Base-by-base conservation (phyloP, 345 rosid genomes). In the Eucalyptus sideroxylon region DNA sequence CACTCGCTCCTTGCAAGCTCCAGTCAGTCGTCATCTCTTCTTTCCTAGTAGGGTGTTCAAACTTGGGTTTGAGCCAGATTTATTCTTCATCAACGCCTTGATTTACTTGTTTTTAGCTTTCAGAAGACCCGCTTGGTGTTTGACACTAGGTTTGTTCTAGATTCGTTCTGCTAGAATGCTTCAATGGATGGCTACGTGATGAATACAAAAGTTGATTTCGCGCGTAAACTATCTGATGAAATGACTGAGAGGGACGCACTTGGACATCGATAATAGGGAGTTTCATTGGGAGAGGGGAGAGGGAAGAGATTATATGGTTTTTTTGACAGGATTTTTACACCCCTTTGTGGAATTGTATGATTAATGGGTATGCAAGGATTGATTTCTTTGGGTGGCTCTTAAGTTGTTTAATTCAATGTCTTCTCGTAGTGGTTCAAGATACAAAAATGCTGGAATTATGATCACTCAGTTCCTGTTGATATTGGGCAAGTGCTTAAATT, bases 301-400 rank as follows among this genome's bases (percentile, higher is more conserved):
- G 89, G 89, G 89, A 88, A 69, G 87, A 89, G 47, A 92, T 91
- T 15, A 88, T 45, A 42, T 44, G 55, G 23, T 72, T 92, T 85
- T 85, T 92, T 92, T 87, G 91, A 90, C 42, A 62, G 49, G 50
- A 92, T n/a, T n/a, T 90, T 91, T 93, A 90, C 87, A 89, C 93
- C 5, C 93, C 92, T 86, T 93, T 93, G 8, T 93, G 96, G 95
- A 93, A 91, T 86, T 91, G 95, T 50, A 93, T 96, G 96, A 95
- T 97, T 88, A 93, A 92, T 89, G 95, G 98, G 86, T 96, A 95
- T 86, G 94, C 95, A 47, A 90, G 88, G 93, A 93, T 93, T 34
- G 96, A 82, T 72, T 86, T 89, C 87, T 86, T 72, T 50, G 44
- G 13, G 69, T 88, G 86, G 94, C 94, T 56, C 87, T 91, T 26